Percentiles rank a stretch among this genome's conserved stretches.
These are phyloP conservation scores for Macrolepiota dolichaula DNA, from an alignment of 768 basidiomycete species.

Conservation along the genomic window DNA sequence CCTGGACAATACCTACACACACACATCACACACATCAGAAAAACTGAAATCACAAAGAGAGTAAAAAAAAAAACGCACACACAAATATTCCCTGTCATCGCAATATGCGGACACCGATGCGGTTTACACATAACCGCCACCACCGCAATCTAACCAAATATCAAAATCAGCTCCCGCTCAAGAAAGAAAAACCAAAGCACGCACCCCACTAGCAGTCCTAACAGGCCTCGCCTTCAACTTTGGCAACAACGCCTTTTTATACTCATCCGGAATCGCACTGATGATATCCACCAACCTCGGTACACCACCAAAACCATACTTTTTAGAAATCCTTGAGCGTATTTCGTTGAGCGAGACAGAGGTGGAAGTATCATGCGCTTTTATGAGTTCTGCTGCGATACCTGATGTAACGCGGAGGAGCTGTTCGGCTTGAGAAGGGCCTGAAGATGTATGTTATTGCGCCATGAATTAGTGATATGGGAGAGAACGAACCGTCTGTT, in stretches of 20 bases:
- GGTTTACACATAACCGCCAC: slow-evolving; percentile 99
- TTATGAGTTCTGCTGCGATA: slow-evolving; percentile 92
- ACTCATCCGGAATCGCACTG: slow-evolving; percentile 96
- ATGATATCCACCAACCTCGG: slow-evolving; percentile 97
- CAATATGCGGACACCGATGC: slow-evolving; percentile 98
- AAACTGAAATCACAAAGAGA: neutral
- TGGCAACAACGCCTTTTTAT: slow-evolving; percentile 87
- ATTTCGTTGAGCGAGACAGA: slow-evolving; percentile 86
- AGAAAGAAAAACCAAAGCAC: slow-evolving; percentile 21
- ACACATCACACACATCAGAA: neutral
- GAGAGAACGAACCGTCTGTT: slow-evolving; percentile 13
- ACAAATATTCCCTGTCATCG: slow-evolving; percentile 99
- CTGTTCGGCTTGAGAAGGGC: slow-evolving; percentile 86
- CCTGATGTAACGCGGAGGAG: slow-evolving; percentile 90
- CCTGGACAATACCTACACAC: slow-evolving; percentile 86
- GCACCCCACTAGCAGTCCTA: slow-evolving; percentile 91
- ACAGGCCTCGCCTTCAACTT: slow-evolving; percentile 92
- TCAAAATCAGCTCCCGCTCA: no score
- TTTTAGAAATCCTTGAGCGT: slow-evolving; percentile 86
- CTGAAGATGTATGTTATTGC: slow-evolving; percentile 27
- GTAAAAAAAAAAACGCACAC: slow-evolving; percentile 54
- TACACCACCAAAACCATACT: slow-evolving; percentile 80
- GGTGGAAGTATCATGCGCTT: slow-evolving; percentile 74
- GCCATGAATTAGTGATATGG: no score
- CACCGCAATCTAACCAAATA: slow-evolving; percentile 74